Conservation (phyloP, 2,329 filamentous ascomycete species). For the Shiraia sp. region DNA sequence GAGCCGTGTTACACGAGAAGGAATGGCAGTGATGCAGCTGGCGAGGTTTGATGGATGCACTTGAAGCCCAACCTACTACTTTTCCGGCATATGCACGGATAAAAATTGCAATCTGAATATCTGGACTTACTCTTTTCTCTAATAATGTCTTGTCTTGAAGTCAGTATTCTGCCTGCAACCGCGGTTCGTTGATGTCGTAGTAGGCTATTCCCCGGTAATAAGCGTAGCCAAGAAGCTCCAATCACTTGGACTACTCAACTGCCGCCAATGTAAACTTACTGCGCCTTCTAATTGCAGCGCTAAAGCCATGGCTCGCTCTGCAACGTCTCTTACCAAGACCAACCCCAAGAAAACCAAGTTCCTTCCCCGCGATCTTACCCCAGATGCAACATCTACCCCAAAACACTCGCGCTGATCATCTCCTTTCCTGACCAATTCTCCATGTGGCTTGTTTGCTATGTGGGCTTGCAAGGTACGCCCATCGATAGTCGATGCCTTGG, state of each 20-base stretch:
- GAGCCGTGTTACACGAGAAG: too few relatives aligned
- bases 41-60: too few relatives aligned
- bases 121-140: too few relatives aligned
- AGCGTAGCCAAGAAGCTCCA: conserved; percentile 1
- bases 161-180: neutral
- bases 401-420: conserved; percentile 4
- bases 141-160: neutral
- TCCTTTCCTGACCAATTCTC: conserved; percentile 2
- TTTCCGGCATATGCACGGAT: too few relatives aligned
- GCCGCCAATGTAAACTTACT: neutral
- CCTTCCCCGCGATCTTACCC: conserved; percentile 19
- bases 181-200: neutral
- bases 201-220: conserved; percentile 9
- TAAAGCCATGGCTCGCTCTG: neutral
- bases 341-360: conserved; percentile 17
- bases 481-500: too few relatives aligned
- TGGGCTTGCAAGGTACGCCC: too few relatives aligned
- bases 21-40: too few relatives aligned
- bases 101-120: too few relatives aligned
- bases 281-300: neutral
- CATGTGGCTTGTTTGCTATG: too few relatives aligned
- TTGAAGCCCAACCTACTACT: too few relatives aligned
- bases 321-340: conserved; percentile 6
- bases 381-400: conserved; percentile 7
- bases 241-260: conserved; percentile 4